Evolutionary conservation across 2,329 filamentous ascomycete species (phyloP), one percentile per base, ranked within the genome.

Genomic region (Cyphellophora europaea): DNA sequence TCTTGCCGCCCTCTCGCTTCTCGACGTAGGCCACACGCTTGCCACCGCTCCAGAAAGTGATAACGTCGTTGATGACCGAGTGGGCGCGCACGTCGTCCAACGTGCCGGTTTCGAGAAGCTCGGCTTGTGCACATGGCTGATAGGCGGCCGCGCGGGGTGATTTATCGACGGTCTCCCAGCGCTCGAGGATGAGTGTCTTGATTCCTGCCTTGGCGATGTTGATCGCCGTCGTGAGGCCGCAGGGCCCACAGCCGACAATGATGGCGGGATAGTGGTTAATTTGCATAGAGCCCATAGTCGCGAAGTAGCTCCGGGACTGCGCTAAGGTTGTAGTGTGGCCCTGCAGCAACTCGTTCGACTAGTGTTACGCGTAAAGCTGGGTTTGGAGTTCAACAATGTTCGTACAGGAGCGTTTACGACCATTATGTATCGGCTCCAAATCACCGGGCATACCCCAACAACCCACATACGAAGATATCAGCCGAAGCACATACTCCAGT

Each of bases 1-100:
- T 58, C 0, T 60, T 61, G 50, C 68, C 58, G 30, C 55, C 50
- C 33, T 60, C 51, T 5, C 54, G 49, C 19, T 57, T 44, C 25
- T 44, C 35, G 13, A 46, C 39, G 16, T 42, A 21, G 25, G 41
- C 42, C 19, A 43, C 39, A 13, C 36, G 35, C 23, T 41, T 32
- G 13, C 40, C 35, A 14, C 42, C 31, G 33, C 40, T 18, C 42
- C 39, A 44, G 35, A 42, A 44, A 14, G 34, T 36, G 19, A 44
- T 23, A 5, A 42, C 32, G 25, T 46, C 37, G 14, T 48, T 41
- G 29, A 44, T 39, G 14, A 44, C 30, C 10, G 41, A 44, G 21
- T 40, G 36, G 13, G 30, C 39, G 19, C 27, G 36, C 16, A 44
- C 42, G 25, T 44, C 42, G 6, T 44, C 42, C 5, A 44, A 21